phyloP scores from a whole-genome alignment of 495 filamentous ascomycete species.

The Penicillium maclennaniae region DNA sequence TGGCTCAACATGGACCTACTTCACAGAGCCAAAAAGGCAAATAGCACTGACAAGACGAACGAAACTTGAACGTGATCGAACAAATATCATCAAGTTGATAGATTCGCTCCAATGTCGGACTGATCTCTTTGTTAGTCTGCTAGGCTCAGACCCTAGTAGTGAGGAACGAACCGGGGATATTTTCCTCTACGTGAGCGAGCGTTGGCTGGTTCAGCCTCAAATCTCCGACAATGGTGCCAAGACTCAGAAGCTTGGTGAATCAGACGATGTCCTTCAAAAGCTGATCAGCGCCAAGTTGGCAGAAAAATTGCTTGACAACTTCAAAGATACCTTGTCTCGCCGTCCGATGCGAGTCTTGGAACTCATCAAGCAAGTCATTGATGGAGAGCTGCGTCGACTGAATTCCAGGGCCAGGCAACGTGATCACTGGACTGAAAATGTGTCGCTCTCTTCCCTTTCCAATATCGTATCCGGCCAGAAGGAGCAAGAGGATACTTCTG shows the following conservation, averaged over 20 bases:
- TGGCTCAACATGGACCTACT: slow-evolving; percentile 45
- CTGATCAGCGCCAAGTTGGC: slow-evolving; percentile 61
- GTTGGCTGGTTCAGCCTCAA: slow-evolving; percentile 50
- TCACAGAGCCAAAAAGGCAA: slow-evolving; percentile 23
- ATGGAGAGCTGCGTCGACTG: slow-evolving; percentile 29
- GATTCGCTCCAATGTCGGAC: slow-evolving; percentile 39
- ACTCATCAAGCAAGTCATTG: slow-evolving; percentile 57
- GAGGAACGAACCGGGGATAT: slow-evolving; percentile 57
- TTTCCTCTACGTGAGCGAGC: slow-evolving; percentile 60
- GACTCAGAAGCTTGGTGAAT: slow-evolving; percentile 18
- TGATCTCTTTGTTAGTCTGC: slow-evolving; percentile 50
- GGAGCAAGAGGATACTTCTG: slow-evolving; percentile 13
- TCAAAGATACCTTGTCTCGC: slow-evolving; percentile 64
- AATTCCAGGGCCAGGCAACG: slow-evolving; percentile 1
- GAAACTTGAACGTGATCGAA: slow-evolving; percentile 5
- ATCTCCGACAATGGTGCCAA: background rate
- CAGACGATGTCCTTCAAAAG: slow-evolving; percentile 39
- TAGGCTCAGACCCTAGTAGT: slow-evolving; percentile 47
- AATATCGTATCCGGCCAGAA: slow-evolving; percentile 29
- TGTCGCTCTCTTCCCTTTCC: slow-evolving; percentile 38
- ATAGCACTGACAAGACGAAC: slow-evolving; percentile 34
- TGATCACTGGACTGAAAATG: slow-evolving; percentile 12
- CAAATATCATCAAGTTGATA: slow-evolving; percentile 38
- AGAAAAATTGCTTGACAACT: slow-evolving; percentile 61
- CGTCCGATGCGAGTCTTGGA: slow-evolving; percentile 60